Percentiles rank a stretch among this genome's conserved stretches.
Conservation (phyloP, 129 eudicot species). For the Ambrosia artemisiifolia region DNA sequence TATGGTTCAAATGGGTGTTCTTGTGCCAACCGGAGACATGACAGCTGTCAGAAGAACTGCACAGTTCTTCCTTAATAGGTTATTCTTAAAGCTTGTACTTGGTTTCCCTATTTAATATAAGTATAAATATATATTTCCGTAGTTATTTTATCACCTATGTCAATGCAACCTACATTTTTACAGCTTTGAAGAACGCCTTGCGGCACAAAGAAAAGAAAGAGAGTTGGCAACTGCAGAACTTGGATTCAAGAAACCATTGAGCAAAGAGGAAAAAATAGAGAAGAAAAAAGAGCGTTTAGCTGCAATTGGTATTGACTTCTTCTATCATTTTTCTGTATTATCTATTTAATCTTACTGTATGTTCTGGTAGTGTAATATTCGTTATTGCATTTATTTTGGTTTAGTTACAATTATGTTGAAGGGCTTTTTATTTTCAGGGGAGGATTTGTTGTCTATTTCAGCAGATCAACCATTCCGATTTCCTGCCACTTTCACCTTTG, state of each 20-base stretch:
- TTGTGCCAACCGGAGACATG: slow-evolving; percentile 99
- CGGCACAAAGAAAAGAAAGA: slow-evolving; percentile 77
- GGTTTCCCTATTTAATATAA: slow-evolving; percentile 2
- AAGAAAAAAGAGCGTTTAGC: slow-evolving; percentile 91
- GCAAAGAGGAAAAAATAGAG: slow-evolving; percentile 78
- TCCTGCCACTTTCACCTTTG: slow-evolving; percentile 99
- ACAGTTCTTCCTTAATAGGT: slow-evolving; percentile 88
- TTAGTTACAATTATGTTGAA: neutral
- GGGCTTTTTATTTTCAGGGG: slow-evolving; percentile 47
- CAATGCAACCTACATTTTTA: slow-evolving; percentile 14
- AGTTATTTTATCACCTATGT: neutral
- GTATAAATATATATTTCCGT: neutral
- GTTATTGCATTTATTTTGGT: slow-evolving; percentile 7
- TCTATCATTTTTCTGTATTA: slow-evolving; percentile 13
- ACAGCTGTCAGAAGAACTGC: slow-evolving; percentile 99
- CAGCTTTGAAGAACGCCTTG: slow-evolving; percentile 98
- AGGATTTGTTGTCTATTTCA: slow-evolving; percentile 88
- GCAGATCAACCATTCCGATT: slow-evolving; percentile 97
- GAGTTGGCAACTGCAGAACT: slow-evolving; percentile 71
- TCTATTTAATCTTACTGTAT: slow-evolving; percentile 3
- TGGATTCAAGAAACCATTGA: slow-evolving; percentile 80
- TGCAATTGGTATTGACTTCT: slow-evolving; percentile 70
- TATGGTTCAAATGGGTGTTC: slow-evolving; percentile 97
- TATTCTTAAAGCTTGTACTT: slow-evolving; percentile 1
- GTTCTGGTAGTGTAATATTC: slow-evolving; percentile 8